Conservation (phyloP, 192 early-diverging fungal genomes). For the Lobosporangium transversale region DNA sequence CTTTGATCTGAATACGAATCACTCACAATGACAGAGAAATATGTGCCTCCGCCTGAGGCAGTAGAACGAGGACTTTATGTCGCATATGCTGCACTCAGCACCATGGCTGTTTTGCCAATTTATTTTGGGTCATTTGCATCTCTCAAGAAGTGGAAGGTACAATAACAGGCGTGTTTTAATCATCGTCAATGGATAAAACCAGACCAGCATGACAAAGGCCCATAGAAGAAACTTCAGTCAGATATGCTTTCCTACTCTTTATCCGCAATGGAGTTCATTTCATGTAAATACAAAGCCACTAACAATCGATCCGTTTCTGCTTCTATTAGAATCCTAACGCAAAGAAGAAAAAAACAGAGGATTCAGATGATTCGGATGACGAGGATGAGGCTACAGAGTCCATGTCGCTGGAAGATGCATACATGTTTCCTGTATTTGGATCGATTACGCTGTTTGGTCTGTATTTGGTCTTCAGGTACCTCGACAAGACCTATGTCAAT, state of each 20-base stretch:
- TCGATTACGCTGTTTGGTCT: conserved; percentile 82
- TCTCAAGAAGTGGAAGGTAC: conserved; percentile 70
- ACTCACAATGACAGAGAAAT: conserved; percentile 43
- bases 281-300: too few relatives aligned
- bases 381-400: conserved; percentile 75
- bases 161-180: too few relatives aligned
- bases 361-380: conserved; percentile 74
- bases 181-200: neutral
- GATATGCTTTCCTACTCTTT: too few relatives aligned
- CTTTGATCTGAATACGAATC: neutral
- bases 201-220: too few relatives aligned
- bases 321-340: conserved; percentile 58
- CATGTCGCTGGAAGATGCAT: conserved; percentile 88
- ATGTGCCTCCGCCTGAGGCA: conserved; percentile 40
- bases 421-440: conserved; percentile 93
- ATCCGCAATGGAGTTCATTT: too few relatives aligned
- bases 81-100: conserved; percentile 86
- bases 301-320: too few relatives aligned
- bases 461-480: conserved; percentile 88
- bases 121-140: conserved; percentile 83
- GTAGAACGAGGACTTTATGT: conserved; percentile 64
- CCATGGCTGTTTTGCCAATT: conserved; percentile 91
- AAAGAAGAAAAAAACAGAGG: conserved; percentile 39
- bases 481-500: conserved; percentile 88
- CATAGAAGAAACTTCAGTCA: too few relatives aligned